Evolutionary conservation across 2,329 filamentous ascomycete species (phyloP), one percentile per base, ranked within the genome.

Genomic region (Monosporascus sp.): DNA sequence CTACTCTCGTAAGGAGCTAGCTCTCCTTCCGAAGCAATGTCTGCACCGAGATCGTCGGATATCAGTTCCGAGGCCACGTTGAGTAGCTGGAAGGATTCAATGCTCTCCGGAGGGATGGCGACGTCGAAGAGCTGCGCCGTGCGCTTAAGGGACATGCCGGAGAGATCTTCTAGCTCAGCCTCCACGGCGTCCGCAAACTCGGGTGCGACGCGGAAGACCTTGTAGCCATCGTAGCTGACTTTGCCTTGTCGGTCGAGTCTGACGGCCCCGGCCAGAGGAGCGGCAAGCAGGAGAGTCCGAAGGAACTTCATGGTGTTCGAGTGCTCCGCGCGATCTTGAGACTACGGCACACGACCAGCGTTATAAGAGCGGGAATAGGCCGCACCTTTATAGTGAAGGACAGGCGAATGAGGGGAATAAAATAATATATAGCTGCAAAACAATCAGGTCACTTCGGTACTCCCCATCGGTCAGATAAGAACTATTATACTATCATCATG

Each of bases 151-250:
- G 68, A 60, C 36, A 68, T 58, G 25, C 59, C 54, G 9, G 57
- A 55, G 24, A 65, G 60, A 18, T 51, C 46, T 1, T 54, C 51
- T 9, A 65, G 50, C 1, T 58, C 54, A 24, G 55, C 55, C 41
- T 62, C 53, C n/a, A 62, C 48, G 14, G 48, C 54, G 2, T 52
- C 41, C 18, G 56, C 41, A 18, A 53, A 53, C 6, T 53, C 49
- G 1, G 63, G 49, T 11, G 60, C 51, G 27, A 71, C 57, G 22
- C 63, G 64, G 52, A 65, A 68, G 24, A 70, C 60, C 47, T 65
- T 66, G 47, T 70, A 70, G 25, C 67, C 66, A 41, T 68, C 62
- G 49, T 69, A 71, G 48, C 54, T 62, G 48, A 63, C 52, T 41
- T 57, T 60, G n/a, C 39, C 48, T 6, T 25, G 42, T 22, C 18